Evolutionary conservation across 208 protist genomes (phyloP), one percentile per base, ranked within the genome.

Genomic region (Leishmania arabica): DNA sequence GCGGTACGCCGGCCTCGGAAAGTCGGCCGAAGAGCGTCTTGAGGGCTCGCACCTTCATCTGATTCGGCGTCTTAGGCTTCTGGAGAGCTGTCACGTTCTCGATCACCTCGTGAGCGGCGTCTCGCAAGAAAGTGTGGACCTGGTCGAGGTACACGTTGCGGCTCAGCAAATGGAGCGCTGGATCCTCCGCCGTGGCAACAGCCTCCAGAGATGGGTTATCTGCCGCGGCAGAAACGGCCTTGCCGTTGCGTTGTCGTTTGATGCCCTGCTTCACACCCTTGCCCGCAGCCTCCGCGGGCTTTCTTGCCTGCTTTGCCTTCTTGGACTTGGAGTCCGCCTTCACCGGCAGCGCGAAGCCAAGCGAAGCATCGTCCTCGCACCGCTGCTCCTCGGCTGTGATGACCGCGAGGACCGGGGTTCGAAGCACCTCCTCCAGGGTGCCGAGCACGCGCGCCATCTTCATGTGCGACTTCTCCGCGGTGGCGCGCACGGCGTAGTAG

Each of bases 401-500:
- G 42, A 86, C 80, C 5, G 77, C 56, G 31, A 95, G 86, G 2
- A 97, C 78, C 17, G 96, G 94, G 31, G 87, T 90, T 31, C 89
- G 86, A 45, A 98, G 89, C 51, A 89, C 93, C 19, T 92, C 93
- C 73, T 97, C 92, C 27, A 97, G 84, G 75, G 71, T 76, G 47
- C 91, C 87, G 31, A 96, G 85, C 62, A 91, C 89, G 53, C 95
- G 90, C n/a, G 93, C 93, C 97, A 97, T 89, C 90, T 97, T 94
- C 77, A 98, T 90, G 82, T 99, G 99, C n/a, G 98, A 97, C 90
- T 99, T 99, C 80, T 99, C 97, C 13, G 97, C 88, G 6, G 96
- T 95, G 21, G 95, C 92, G 73, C 98, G 98, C 9, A 99, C 91
- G 31, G 95, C 93, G 88, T 99, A 99, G 90, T 99, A 99, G 86